phyloP scores from a whole-genome alignment of 192 early-diverging fungal species.

The Ambispora gerdemannii region DNA sequence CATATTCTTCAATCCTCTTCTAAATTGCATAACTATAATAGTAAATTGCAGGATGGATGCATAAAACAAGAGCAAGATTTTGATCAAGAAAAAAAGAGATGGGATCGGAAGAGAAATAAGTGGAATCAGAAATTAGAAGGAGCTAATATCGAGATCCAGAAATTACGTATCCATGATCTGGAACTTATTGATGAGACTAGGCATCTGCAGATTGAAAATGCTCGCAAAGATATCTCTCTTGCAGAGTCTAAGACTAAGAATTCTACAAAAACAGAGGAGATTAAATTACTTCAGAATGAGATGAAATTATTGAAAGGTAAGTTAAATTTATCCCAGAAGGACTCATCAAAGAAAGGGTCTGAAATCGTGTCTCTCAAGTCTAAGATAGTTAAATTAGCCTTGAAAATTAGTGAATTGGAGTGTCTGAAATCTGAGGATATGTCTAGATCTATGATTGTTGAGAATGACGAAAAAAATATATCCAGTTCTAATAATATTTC shows the following conservation, averaged over 20 bases:
- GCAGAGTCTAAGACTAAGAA: conserved; percentile 7
- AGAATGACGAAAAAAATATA: background rate
- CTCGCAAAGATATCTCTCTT: conserved; percentile 9
- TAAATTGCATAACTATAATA: conserved; percentile 13
- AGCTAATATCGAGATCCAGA: conserved; percentile 1
- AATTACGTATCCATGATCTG: background rate
- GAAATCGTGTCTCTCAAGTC: conserved; percentile 10
- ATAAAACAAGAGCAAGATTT: conserved; percentile 12
- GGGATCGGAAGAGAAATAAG: conserved; percentile 7
- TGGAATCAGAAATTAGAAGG: background rate
- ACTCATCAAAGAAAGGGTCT: conserved; percentile 17
- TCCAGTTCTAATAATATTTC: background rate
- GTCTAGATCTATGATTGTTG: conserved; percentile 3
- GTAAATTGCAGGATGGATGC: conserved; percentile 15
- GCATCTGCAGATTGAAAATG: conserved; percentile 9
- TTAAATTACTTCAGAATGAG: conserved; percentile 20
- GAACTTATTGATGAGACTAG: background rate
- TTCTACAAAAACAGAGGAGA: no score
- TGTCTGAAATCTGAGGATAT: background rate
- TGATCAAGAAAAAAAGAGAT: conserved; percentile 11
- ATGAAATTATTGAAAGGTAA: conserved; percentile 25
- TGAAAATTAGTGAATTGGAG: background rate
- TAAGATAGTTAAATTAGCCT: background rate
- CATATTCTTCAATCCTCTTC: conserved; percentile 8
- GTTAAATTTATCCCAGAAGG: conserved; percentile 17